phyloP scores from a whole-genome alignment of 768 basidiomycete species.

The Gautieria morchelliformis region DNA sequence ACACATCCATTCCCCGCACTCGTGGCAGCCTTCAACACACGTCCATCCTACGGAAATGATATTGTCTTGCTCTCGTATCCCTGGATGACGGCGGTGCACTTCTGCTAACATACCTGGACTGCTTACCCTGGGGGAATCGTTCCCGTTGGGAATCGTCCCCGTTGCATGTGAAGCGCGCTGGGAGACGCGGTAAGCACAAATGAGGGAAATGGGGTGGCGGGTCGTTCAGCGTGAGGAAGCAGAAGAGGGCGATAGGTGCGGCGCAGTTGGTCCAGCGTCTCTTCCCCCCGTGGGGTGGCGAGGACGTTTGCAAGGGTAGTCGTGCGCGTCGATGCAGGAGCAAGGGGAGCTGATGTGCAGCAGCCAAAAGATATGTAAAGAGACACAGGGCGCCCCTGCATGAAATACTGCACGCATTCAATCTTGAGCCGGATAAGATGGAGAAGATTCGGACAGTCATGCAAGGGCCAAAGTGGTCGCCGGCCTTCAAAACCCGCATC shows the following conservation, averaged over 20 bases:
- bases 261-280: conserved; percentile 44
- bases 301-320: conserved; percentile 20
- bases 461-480: too few species aligned
- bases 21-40: not conserved
- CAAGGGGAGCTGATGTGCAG: conserved; percentile 64
- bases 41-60: not conserved
- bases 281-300: conserved; percentile 54
- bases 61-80: not conserved
- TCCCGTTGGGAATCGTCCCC: not conserved
- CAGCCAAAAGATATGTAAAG: too few species aligned
- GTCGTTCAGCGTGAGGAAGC: not conserved
- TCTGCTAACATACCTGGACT: not conserved
- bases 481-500: too few species aligned
- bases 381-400: too few species aligned
- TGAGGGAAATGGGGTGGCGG: not conserved
- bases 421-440: too few species aligned
- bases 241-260: conserved; percentile 21
- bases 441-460: too few species aligned
- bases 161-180: not conserved
- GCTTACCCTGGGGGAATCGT: not conserved
- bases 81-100: not conserved
- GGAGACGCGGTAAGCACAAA: not conserved
- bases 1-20: not conserved
- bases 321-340: conserved; percentile 44
- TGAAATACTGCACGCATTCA: too few species aligned